These are phyloP conservation scores for Candida dubliniensis DNA, from an alignment of 1,139 yeast species.

Conservation along the genomic window DNA sequence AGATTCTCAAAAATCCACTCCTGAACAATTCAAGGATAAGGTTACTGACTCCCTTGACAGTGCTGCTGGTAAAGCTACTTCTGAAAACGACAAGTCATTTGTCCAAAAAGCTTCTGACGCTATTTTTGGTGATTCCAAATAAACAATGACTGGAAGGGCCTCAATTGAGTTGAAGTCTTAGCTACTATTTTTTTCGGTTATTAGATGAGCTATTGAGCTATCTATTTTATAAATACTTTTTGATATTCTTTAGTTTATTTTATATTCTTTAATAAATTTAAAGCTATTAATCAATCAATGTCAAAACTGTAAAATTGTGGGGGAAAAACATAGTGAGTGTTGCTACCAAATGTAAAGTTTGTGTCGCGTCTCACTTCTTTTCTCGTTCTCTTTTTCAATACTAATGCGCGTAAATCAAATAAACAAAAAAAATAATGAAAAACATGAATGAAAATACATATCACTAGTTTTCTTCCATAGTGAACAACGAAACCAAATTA, in stretches of 20 bases:
- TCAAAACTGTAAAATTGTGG: no score
- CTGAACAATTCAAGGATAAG: conserved; percentile 38
- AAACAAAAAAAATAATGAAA: no score
- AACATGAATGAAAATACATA: no score
- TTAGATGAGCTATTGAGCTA: not conserved
- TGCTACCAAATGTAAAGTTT: no score
- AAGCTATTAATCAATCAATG: no score
- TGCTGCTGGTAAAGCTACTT: conserved; percentile 35
- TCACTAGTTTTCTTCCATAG: not conserved
- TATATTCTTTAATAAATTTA: no score
- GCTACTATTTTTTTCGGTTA: not conserved
- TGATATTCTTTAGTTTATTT: not conserved
- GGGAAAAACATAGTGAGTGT: no score
- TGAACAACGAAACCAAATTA: not conserved
- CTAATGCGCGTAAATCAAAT: no score
- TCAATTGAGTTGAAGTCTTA: not conserved
- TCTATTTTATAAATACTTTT: not conserved
- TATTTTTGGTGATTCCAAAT: conserved; percentile 26
- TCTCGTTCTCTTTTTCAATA: no score
- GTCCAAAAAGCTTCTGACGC: conserved; percentile 46
- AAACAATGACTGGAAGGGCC: not conserved
- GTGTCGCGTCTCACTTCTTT: no score
- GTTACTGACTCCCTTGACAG: conserved; percentile 37
- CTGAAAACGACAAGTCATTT: conserved; percentile 37
- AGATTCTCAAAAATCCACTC: conserved; percentile 42